Conservation (phyloP, 768 basidiomycete genomes). For the Cystofilobasidium bisporidii region DNA sequence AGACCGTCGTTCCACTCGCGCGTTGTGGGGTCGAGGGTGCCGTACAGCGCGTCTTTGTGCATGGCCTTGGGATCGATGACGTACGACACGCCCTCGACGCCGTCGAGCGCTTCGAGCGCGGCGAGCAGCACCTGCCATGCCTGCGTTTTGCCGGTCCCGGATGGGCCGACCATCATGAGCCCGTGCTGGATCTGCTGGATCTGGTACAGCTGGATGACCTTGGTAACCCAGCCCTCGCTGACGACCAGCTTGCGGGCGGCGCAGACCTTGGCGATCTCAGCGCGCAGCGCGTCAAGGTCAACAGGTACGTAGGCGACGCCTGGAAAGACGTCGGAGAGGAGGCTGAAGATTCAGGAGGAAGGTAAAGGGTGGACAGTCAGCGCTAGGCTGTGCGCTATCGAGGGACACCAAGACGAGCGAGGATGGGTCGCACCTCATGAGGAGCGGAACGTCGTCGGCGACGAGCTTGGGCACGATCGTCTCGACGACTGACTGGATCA, state of each 20-base stretch:
- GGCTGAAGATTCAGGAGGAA: slow-evolving; percentile 46
- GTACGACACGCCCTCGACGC: slow-evolving; percentile 82
- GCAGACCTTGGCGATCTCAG: slow-evolving; percentile 79
- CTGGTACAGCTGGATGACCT: slow-evolving; percentile 95
- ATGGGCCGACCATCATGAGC: slow-evolving; percentile 98
- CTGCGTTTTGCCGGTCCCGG: slow-evolving; percentile 91
- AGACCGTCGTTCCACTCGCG: slow-evolving; percentile 99
- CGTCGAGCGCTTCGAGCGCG: slow-evolving; percentile 83
- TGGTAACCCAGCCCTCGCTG: slow-evolving; percentile 83
- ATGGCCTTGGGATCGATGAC: slow-evolving; percentile 99
- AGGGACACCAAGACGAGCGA: background rate
- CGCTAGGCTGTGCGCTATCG: too few species aligned
- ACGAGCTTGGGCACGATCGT: slow-evolving; percentile 97
- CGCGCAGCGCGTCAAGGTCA: slow-evolving; percentile 72
- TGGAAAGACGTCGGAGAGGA: slow-evolving; percentile 94
- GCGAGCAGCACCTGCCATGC: slow-evolving; percentile 91
- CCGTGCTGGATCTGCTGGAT: slow-evolving; percentile 99
- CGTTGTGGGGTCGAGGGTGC: slow-evolving; percentile 90
- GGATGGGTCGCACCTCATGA: slow-evolving; percentile 63
- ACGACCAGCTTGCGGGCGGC: slow-evolving; percentile 70
- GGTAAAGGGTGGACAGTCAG: too few species aligned
- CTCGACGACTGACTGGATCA: slow-evolving; percentile 96
- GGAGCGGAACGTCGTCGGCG: slow-evolving; percentile 87
- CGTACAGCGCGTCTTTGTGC: slow-evolving; percentile 95
- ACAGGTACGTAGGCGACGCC: slow-evolving; percentile 85